Conservation (phyloP, 768 basidiomycete genomes). For the Asterophora lycoperdoides region DNA sequence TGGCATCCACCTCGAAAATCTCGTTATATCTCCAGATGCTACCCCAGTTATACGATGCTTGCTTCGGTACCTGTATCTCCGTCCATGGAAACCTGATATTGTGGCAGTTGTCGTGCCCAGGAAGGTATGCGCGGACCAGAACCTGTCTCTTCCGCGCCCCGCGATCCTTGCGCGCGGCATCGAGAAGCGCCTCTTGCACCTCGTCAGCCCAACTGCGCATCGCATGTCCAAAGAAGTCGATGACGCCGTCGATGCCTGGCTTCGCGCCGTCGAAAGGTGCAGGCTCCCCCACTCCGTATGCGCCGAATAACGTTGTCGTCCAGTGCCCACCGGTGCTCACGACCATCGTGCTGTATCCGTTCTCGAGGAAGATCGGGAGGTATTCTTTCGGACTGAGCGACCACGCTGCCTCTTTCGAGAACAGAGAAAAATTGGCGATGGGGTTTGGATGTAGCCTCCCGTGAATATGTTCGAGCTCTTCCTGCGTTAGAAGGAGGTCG, state of each 20-base stretch:
- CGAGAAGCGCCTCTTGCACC: constrained; percentile 42
- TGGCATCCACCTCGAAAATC: constrained; percentile 48
- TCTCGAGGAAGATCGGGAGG: constrained; percentile 44
- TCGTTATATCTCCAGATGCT: constrained; percentile 54
- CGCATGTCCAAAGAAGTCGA: constrained; percentile 54
- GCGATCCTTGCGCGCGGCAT: constrained; percentile 24
- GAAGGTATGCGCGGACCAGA: constrained; percentile 56
- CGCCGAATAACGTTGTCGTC: constrained; percentile 53
- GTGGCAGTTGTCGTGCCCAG: constrained; percentile 66
- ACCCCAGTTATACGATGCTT: constrained; percentile 64
- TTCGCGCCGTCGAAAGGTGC: constrained; percentile 24
- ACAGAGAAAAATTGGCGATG: constrained; percentile 35
- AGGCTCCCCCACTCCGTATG: constrained; percentile 16
- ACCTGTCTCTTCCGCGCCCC: constrained; percentile 35
- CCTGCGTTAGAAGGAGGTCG: constrained; percentile 50
- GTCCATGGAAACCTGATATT: constrained; percentile 41
- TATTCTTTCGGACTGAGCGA: constrained; percentile 50
- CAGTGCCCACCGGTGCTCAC: constrained; percentile 68
- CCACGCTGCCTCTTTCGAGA: constrained; percentile 56
- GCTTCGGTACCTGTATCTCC: constrained; percentile 37
- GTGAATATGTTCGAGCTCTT: constrained; percentile 47
- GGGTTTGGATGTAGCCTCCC: constrained; percentile 27
- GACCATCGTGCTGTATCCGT: constrained; percentile 57
- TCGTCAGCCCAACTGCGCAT: constrained; percentile 51
- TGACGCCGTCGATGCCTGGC: constrained; percentile 49